A percentile compares a stretch with the other conserved stretches of the same genome.
These are phyloP conservation scores for Sugiyamaella valdiviana DNA, from an alignment of 805 yeast genomes.

Conservation along the genomic window DNA sequence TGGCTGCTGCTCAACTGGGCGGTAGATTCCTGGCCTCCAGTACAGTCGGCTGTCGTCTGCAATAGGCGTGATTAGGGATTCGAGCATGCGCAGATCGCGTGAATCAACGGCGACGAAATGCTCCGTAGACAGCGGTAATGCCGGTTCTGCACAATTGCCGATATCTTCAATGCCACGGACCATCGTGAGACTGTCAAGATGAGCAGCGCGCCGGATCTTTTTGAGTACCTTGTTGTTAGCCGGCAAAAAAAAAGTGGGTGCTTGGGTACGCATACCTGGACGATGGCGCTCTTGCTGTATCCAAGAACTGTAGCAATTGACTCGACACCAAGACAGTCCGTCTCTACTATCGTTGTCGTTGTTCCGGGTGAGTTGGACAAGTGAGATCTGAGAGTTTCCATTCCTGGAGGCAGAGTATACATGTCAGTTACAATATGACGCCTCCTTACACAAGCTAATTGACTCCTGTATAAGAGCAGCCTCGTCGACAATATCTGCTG, in stretches of 20 bases:
- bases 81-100: background rate
- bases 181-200: too few species aligned
- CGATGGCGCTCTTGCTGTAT: too few species aligned
- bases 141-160: background rate
- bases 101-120: background rate
- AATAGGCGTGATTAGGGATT: background rate
- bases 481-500: too few species aligned
- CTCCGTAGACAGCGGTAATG: background rate
- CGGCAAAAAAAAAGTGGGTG: too few species aligned
- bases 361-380: background rate
- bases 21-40: background rate
- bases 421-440: background rate
- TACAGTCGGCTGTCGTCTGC: background rate
- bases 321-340: background rate
- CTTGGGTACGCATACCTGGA: background rate
- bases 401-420: background rate
- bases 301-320: background rate
- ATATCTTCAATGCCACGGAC: background rate
- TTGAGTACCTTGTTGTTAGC: background rate
- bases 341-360: background rate
- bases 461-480: too few species aligned
- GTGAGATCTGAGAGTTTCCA: background rate
- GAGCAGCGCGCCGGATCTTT: background rate
- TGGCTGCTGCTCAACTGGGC: background rate
- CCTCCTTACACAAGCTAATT: too few species aligned